Evolutionary conservation across 306 rosid genomes (phyloP).

Genomic region (Gynostemma pentaphyllum): DNA sequence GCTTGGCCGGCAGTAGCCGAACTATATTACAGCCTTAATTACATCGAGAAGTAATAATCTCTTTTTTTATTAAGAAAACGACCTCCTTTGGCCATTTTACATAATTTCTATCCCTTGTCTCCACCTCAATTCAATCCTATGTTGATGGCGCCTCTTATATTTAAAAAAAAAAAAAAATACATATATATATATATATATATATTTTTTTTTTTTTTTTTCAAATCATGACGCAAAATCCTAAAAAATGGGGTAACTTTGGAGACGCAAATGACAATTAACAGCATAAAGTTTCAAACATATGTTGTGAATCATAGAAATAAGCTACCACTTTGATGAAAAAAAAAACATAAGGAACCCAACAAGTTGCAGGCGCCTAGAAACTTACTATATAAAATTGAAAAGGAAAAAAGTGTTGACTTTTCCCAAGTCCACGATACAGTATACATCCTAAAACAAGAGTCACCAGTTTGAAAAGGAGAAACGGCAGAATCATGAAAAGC

Average conservation of each 20-base stretch:
- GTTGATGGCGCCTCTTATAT: too few species aligned
- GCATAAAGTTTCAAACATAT: background rate
- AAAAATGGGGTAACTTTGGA: background rate
- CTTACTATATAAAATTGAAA: too few species aligned
- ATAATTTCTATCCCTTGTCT: too few species aligned
- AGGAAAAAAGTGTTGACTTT: background rate
- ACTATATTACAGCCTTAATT: too few species aligned
- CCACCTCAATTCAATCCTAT: too few species aligned
- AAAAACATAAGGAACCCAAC: background rate
- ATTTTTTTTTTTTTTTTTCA: background rate
- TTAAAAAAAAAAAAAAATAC: too few species aligned
- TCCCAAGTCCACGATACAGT: background rate
- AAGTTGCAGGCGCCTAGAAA: background rate
- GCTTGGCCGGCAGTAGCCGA: too few species aligned
- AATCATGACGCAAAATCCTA: slow-evolving; percentile 2
- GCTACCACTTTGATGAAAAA: background rate
- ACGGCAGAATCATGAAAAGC: background rate
- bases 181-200: too few species aligned
- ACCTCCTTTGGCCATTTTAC: too few species aligned
- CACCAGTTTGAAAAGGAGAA: background rate
- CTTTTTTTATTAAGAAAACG: too few species aligned
- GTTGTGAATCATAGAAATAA: background rate
- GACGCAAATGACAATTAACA: too few species aligned
- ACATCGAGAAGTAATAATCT: too few species aligned
- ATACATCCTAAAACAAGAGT: background rate